Evolutionary conservation across 2,329 filamentous ascomycete genomes (phyloP).

Genomic region (Botrytis galanthina): DNA sequence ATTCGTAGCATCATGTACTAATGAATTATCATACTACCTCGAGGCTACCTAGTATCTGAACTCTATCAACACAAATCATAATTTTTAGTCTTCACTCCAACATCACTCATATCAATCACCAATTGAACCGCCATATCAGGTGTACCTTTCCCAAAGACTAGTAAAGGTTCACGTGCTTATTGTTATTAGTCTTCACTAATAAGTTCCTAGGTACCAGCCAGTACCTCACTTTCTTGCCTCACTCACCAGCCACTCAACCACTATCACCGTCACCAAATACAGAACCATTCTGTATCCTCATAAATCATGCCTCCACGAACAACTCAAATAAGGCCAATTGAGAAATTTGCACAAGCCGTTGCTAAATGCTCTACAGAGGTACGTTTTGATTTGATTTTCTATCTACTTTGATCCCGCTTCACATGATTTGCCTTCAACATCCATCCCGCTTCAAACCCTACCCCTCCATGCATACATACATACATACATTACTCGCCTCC

Average conservation of each 20-base stretch:
- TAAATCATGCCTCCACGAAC: slow-evolving; percentile 33
- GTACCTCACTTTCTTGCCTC: not conserved
- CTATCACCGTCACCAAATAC: not conserved
- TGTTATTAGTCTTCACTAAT: not conserved
- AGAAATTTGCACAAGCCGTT: slow-evolving; percentile 64
- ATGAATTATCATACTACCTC: not conserved
- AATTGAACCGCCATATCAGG: not conserved
- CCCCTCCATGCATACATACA: not conserved
- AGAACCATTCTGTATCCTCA: not conserved
- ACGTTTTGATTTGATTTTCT: slow-evolving; percentile 26
- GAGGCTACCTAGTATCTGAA: not conserved
- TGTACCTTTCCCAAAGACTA: not conserved
- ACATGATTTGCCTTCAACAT: not conserved
- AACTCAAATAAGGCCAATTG: slow-evolving; percentile 57
- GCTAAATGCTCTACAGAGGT: slow-evolving; percentile 67
- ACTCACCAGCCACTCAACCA: not conserved
- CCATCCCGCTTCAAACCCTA: not conserved
- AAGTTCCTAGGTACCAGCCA: not conserved
- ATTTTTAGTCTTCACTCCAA: not conserved
- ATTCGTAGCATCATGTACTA: not conserved
- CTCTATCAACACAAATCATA: not conserved
- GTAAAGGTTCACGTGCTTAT: not conserved
- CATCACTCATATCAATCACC: not conserved
- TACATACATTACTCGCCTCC: not conserved
- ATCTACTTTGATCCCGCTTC: not conserved